Evolutionary conservation across 1,139 yeast genomes (phyloP), one percentile per base, ranked within the genome.

Genomic region (Yarrowia galli): DNA sequence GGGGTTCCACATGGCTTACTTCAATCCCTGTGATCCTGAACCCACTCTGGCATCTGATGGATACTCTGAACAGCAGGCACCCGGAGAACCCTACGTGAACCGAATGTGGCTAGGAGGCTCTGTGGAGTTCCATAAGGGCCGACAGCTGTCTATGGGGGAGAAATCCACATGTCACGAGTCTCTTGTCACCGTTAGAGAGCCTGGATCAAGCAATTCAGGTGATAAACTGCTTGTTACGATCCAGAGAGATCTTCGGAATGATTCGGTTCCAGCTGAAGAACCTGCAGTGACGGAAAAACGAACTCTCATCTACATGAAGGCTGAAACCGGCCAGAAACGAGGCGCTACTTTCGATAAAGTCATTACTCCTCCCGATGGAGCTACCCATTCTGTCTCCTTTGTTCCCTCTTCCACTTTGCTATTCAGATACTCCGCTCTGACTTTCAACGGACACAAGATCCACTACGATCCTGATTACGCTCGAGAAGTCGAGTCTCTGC

Each of bases 51-150:
- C 89, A 0, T 22, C 56, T 4, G 98, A 93, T 76, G 98, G 98
- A 0, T 93, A 91, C 77, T 97, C 91, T 72, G 82, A 87, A 68
- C 86, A 88, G 73, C 97, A 91, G 75, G 87, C 95, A 0, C 97
- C 97, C 0, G 73, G 73, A 3, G 80, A 73, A 9, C 66, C 67
- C 23, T 91, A 81, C 74, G 78, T 79, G 32, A 80, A 96, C 70
- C 80, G 98, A 43, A 84, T 93, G 87, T 93, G 98, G 98, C 87
- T 85, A 0, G 87, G 88, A 48, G 98, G 98, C 0, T 76, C 81
- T 32, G 78, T 91, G 36, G 77, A 77, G 83, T 84, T 74, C 73
- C 75, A 73, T 63, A 68, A 67, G 10, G 70, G 70, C 0, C 73
- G 77, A n/a, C 78, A 81, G 0, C 70, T 87, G 4, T 64, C 54